phyloP scores from a whole-genome alignment of 306 rosid genomes.

The Prunus padus region DNA sequence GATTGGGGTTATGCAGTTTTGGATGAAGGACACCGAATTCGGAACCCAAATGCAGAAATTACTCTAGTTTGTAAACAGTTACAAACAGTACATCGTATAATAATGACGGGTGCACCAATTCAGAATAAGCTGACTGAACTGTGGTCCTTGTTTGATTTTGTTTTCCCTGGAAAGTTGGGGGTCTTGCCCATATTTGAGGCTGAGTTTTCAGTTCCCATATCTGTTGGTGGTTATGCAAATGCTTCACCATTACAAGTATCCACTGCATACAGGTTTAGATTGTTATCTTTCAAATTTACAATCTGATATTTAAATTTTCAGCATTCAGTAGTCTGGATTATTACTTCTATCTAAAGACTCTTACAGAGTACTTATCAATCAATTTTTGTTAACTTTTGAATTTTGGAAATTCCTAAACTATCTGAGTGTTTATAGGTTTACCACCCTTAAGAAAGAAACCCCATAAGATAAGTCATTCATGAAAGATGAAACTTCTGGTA shows the following conservation, averaged over 20 bases:
- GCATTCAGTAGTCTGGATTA: background rate
- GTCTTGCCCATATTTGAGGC: slow-evolving; percentile 98
- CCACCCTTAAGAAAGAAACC: background rate
- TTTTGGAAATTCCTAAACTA: background rate
- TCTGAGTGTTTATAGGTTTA: background rate
- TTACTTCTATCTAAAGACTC: background rate
- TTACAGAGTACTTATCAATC: background rate
- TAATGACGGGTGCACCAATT: slow-evolving; percentile 98
- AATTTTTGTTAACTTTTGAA: background rate
- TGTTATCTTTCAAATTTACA: background rate
- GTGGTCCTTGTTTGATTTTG: slow-evolving; percentile 99
- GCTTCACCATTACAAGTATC: slow-evolving; percentile 99
- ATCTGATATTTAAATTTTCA: too few species aligned
- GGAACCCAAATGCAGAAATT: slow-evolving; percentile 94
- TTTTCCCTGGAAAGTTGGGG: slow-evolving; percentile 98
- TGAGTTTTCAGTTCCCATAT: slow-evolving; percentile 94
- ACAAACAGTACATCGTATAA: slow-evolving; percentile 88
- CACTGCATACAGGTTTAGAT: slow-evolving; percentile 82
- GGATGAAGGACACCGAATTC: slow-evolving; percentile 93
- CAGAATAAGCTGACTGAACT: slow-evolving; percentile 91
- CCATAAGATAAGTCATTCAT: background rate
- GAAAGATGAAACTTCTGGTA: background rate
- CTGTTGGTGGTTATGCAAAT: slow-evolving; percentile 97
- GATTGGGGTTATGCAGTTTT: slow-evolving; percentile 95
- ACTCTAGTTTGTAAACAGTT: slow-evolving; percentile 93